Base-by-base conservation (phyloP, 192 early-diverging fungal species). In the Coemansia sp. region DNA sequence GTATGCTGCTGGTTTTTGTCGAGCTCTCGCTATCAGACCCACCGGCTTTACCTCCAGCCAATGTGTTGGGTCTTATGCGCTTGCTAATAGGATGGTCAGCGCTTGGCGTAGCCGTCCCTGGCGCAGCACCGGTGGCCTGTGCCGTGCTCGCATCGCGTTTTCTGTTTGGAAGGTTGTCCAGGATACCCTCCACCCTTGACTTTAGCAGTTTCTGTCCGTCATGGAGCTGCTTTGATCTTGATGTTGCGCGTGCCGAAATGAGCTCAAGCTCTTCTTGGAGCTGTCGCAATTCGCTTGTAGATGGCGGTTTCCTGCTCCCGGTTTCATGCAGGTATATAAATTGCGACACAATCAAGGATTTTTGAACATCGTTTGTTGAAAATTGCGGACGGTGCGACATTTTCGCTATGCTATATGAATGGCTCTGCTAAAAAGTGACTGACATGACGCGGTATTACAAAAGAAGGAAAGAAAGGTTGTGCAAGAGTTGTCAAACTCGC, bases 21-120 rank as follows among this genome's bases (percentile, higher is more conserved):
- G 67, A 78, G 27, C 47, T 58, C 20, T 78, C 75, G 55, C 75
- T 78, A 27, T 78, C 69, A 6, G 75, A 78, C 2, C 58, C 75
- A 23, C 44, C 55, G 2, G 22, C 58, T 20, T 53, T 64, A 38
- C 34, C 17, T 15, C 52, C n/a, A 7, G 44, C 15, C 14, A 53
- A 45, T 36, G 57, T 59, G 36, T 48, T 62, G 6, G 59, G 10
- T 34, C 61, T 65, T 45, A 59, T 59, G 8, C 75, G 62, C 38
- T 79, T 79, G 45, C 59, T 69, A 9, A 62, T 65, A 3, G 70
- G 66, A 20, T 50, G 45, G 55, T 59, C 63, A 14, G 42, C 52
- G 53, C 48, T 61, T 23, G 66, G 37, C n/a, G 37, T 44, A 8
- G 45, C 31, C 19, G 52, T 38, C 8, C 27, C 48, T 27, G 63